These are phyloP conservation scores for Yamadazyma conglobata DNA, from an alignment of 1,139 yeast species.

Conservation along the genomic window DNA sequence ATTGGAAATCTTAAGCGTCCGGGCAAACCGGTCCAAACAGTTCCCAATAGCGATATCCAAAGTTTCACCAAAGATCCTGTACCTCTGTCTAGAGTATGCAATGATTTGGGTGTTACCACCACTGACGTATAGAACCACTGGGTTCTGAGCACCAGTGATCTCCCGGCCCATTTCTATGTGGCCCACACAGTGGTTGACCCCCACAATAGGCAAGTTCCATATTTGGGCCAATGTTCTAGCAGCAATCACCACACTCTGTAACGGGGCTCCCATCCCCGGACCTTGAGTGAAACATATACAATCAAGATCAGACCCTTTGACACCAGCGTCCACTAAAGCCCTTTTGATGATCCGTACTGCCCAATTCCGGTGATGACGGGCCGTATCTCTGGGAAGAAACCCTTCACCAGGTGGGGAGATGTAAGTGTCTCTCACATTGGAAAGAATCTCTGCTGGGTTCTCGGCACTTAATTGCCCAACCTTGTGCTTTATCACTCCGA, in stretches of 20 bases:
- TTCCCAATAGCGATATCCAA: conserved; percentile 96
- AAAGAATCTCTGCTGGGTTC: conserved; percentile 70
- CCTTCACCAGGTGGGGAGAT: conserved; percentile 98
- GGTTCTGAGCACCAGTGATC: conserved; percentile 91
- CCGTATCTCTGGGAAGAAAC: conserved; percentile 91
- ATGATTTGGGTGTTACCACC: conserved; percentile 99
- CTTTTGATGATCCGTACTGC: conserved; percentile 72
- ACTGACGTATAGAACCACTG: conserved; percentile 92
- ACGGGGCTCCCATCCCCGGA: conserved; percentile 99
- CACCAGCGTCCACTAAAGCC: conserved; percentile 62
- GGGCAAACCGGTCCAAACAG: conserved; percentile 92
- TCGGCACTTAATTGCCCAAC: conserved; percentile 46
- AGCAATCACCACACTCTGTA: conserved; percentile 88
- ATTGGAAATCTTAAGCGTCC: conserved; percentile 82
- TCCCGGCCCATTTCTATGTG: conserved; percentile 99
- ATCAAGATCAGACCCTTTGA: conserved; percentile 64
- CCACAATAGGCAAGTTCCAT: conserved; percentile 84
- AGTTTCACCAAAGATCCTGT: conserved; percentile 95
- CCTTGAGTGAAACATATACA: conserved; percentile 96
- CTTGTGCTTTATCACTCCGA: conserved; percentile 80
- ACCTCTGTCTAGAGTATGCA: conserved; percentile 90
- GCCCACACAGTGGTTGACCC: conserved; percentile 96
- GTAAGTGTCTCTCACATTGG: conserved; percentile 92
- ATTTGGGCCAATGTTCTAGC: conserved; percentile 82
- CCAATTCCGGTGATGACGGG: conserved; percentile 95